These are phyloP conservation scores for Blastobotrys niveus DNA, from an alignment of 1,139 yeast genomes.

Conservation along the genomic window DNA sequence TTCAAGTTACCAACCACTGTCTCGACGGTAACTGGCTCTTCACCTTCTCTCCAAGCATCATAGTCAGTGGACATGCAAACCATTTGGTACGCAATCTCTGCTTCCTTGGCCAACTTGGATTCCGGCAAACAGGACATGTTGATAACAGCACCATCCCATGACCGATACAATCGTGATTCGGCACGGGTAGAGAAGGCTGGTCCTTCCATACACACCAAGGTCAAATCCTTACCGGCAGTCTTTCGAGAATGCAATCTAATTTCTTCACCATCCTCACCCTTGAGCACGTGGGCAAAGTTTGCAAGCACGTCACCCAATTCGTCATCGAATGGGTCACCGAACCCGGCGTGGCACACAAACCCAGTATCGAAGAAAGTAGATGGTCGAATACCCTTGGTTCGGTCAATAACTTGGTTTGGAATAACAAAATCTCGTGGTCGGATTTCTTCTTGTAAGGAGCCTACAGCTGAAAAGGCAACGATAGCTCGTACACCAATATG, in stretches of 20 bases:
- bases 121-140: conserved; percentile 97
- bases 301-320: conserved; percentile 61
- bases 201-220: conserved; percentile 96
- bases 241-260: conserved; percentile 51
- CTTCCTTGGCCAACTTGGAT: conserved; percentile 93
- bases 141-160: conserved; percentile 92
- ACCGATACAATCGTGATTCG: conserved; percentile 81
- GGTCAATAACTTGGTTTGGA: conserved; percentile 92
- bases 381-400: conserved; percentile 92
- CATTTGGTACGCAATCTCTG: conserved; percentile 96
- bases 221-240: conserved; percentile 58
- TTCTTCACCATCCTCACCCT: conserved; percentile 34
- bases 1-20: conserved; percentile 86
- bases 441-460: conserved; percentile 84
- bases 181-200: conserved; percentile 98
- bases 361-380: conserved; percentile 89
- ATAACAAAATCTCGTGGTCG: conserved; percentile 91
- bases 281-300: conserved; percentile 51
- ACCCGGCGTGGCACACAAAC: conserved; percentile 93
- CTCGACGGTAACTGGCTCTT: conserved; percentile 95
- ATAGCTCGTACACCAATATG: conserved; percentile 79
- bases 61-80: conserved; percentile 98
- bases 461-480: conserved; percentile 93
- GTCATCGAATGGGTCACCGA: conserved; percentile 92
- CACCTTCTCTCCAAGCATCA: conserved; percentile 95